phyloP scores from a whole-genome alignment of 1,284 basidiomycete species.

The Anthracocystis panici-leucophaei region DNA sequence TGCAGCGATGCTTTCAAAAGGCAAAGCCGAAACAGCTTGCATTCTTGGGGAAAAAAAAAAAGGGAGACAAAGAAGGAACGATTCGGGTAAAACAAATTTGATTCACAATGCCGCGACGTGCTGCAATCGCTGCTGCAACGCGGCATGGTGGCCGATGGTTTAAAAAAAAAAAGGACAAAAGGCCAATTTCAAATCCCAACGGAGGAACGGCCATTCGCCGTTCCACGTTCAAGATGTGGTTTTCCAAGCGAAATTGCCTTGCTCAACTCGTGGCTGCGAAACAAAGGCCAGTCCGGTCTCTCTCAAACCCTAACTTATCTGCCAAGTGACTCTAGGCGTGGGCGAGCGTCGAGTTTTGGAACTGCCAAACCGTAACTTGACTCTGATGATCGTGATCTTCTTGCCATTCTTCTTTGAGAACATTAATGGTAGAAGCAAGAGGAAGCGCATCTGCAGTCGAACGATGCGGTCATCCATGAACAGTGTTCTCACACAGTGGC shows the following conservation, averaged over 20 bases:
- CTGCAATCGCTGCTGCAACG: not conserved
- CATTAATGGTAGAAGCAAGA: not conserved
- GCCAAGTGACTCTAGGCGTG: not conserved
- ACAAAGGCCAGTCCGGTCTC: not conserved
- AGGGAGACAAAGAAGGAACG: no score
- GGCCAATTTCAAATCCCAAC: constrained; percentile 3
- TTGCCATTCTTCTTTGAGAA: not conserved
- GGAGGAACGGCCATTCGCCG: not conserved
- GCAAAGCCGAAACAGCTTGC: no score
- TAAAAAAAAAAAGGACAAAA: not conserved
- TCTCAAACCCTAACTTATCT: no score
- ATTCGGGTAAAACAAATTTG: not conserved
- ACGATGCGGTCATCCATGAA: constrained; percentile 1
- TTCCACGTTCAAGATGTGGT: constrained; percentile 3
- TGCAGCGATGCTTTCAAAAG: no score
- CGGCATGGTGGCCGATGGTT: not conserved
- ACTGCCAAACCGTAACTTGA: not conserved
- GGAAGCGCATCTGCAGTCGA: not conserved
- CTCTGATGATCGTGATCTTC: no score
- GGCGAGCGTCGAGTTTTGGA: not conserved
- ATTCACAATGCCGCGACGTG: constrained; percentile 3
- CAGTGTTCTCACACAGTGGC: not conserved
- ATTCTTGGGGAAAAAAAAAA: no score
- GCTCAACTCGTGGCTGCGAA: not conserved
- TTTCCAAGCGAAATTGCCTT: not conserved